Evolutionary conservation across 2,329 filamentous ascomycete species (phyloP).

Genomic region (Didymella exigua): DNA sequence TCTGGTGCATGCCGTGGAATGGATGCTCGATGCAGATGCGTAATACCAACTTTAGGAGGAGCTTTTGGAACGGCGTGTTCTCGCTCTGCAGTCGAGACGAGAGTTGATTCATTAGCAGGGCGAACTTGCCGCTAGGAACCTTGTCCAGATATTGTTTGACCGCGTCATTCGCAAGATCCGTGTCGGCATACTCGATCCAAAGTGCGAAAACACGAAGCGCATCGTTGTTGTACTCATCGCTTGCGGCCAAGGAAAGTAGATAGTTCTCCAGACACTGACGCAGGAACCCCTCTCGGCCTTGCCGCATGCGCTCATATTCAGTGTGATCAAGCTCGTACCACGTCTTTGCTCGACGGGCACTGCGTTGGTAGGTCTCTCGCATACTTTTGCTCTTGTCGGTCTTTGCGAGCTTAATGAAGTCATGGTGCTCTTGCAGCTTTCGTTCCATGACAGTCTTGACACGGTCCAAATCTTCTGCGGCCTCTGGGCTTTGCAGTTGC

Average conservation of each 20-base stretch:
- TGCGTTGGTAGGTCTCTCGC: conserved; percentile 61
- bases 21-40: conserved; percentile 92
- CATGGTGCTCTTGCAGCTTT: conserved; percentile 79
- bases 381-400: conserved; percentile 52
- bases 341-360: conserved; percentile 73
- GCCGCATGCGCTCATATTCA: conserved; percentile 79
- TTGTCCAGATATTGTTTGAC: conserved; percentile 71
- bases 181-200: conserved; percentile 88
- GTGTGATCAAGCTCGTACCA: conserved; percentile 91
- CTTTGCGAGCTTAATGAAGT: conserved; percentile 68
- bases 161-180: conserved; percentile 75
- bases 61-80: conserved; percentile 72
- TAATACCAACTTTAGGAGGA: conserved; percentile 75
- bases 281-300: conserved; percentile 81
- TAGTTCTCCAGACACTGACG: conserved; percentile 92
- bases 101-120: conserved; percentile 90
- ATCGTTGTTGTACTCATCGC: conserved; percentile 87
- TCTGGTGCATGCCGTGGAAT: conserved; percentile 96
- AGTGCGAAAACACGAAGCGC: conserved; percentile 89
- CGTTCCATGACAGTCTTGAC: conserved; percentile 78
- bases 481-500: conserved; percentile 85
- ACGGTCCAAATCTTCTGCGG: conserved; percentile 81
- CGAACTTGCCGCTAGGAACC: conserved; percentile 92
- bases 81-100: conserved; percentile 86
- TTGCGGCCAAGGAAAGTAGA: conserved; percentile 79